Conservation (phyloP, 805 yeast genomes). For the Saitoella complicata region DNA sequence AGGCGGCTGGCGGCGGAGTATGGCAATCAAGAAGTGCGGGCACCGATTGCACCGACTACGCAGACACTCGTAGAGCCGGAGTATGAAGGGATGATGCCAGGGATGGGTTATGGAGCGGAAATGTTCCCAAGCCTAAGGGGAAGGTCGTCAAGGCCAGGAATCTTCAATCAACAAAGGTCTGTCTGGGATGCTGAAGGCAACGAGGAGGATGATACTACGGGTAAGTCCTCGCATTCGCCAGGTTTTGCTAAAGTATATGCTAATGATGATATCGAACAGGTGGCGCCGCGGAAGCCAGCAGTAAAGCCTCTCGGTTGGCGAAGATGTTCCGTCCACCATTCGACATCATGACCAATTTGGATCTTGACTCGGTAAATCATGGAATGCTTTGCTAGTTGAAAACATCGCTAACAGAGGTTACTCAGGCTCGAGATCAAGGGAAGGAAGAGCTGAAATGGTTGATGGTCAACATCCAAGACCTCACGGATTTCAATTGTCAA, state of each 20-base stretch:
- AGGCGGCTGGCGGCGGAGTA: conserved; percentile 17
- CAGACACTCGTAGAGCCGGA: conserved; percentile 53
- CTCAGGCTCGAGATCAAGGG: conserved; percentile 49
- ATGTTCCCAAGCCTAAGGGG: no score
- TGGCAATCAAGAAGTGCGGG: conserved; percentile 36
- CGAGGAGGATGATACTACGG: conserved; percentile 3
- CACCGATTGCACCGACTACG: conserved; percentile 61
- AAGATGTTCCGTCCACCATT: conserved; percentile 83
- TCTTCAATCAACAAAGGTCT: conserved; percentile 35
- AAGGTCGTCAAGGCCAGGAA: conserved; percentile 15
- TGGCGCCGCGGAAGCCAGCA: conserved; percentile 25
- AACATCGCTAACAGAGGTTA: neutral
- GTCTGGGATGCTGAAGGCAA: conserved; percentile 8
- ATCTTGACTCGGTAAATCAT: conserved; percentile 33
- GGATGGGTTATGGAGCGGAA: no score
- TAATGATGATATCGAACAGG: neutral
- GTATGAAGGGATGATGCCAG: no score
- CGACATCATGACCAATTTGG: conserved; percentile 56
- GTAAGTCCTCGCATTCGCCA: no score
- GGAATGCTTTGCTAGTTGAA: neutral
- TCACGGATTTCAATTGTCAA: conserved; percentile 74
- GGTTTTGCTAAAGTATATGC: no score
- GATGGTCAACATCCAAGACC: conserved; percentile 73
- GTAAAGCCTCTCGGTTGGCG: conserved; percentile 56
- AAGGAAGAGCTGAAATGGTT: conserved; percentile 59